Evolutionary conservation across 2,329 filamentous ascomycete species (phyloP).

Genomic region (Ceratocystiopsis minuta): DNA sequence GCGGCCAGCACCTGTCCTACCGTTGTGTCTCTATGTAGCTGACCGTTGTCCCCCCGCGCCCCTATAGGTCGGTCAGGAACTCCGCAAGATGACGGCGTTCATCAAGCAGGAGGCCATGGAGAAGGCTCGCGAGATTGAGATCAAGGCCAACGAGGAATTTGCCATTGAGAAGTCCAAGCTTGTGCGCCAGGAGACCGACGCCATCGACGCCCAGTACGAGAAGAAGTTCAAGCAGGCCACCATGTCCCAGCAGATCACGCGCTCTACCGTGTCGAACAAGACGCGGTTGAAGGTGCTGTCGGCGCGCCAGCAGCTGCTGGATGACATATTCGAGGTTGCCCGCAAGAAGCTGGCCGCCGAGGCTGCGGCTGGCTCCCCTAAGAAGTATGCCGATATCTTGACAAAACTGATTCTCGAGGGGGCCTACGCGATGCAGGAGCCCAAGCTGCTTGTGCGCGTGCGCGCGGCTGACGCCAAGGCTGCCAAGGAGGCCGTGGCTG

Average conservation of each 20-base stretch:
- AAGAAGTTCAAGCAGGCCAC: constrained; percentile 98
- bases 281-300: constrained; percentile 75
- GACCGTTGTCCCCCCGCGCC: not conserved
- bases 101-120: constrained; percentile 97
- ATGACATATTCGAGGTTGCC: constrained; percentile 72
- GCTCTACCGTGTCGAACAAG: constrained; percentile 92
- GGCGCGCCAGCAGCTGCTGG: constrained; percentile 77
- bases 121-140: constrained; percentile 90
- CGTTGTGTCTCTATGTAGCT: not conserved
- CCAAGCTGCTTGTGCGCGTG: constrained; percentile 53
- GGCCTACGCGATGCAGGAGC: constrained; percentile 72
- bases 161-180: constrained; percentile 98
- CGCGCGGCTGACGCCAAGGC: constrained; percentile 54
- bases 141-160: constrained; percentile 98
- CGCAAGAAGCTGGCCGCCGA: constrained; percentile 48
- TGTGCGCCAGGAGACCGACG: constrained; percentile 80
- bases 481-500: constrained; percentile 60
- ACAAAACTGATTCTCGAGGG: constrained; percentile 78
- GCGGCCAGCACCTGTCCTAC: not conserved
- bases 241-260: constrained; percentile 98
- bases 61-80: constrained; percentile 77
- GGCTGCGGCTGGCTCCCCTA: constrained; percentile 44
- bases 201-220: constrained; percentile 85
- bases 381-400: constrained; percentile 57
- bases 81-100: constrained; percentile 99